Evolutionary conservation across 352 stramenopile species (phyloP).

Genomic region (Phytophthora parvispora): DNA sequence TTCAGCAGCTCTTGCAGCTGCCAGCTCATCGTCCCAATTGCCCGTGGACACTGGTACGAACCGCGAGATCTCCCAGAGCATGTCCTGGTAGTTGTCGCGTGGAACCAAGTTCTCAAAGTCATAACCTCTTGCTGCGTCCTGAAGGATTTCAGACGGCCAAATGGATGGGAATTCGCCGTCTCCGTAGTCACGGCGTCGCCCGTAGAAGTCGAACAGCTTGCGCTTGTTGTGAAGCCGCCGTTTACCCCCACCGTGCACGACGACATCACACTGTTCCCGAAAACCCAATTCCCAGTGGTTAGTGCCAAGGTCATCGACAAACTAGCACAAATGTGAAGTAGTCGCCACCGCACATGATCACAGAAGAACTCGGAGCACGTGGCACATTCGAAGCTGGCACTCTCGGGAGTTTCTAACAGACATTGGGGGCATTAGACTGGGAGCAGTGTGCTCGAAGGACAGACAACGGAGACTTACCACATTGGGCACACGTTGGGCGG

Average conservation of each 20-base stretch:
- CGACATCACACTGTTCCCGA: conserved; percentile 69
- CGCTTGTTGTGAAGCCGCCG: conserved; percentile 78
- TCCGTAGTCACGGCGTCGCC: conserved; percentile 91
- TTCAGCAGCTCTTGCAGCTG: background rate
- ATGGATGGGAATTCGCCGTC: conserved; percentile 91
- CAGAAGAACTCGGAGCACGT: conserved; percentile 95
- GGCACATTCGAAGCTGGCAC: conserved; percentile 86
- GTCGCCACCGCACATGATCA: conserved; percentile 42
- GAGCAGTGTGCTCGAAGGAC: background rate
- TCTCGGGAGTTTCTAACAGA: conserved; percentile 47
- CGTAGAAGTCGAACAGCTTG: conserved; percentile 94
- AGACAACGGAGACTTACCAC: conserved; percentile 50
- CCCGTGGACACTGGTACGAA: conserved; percentile 62
- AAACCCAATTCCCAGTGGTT: background rate
- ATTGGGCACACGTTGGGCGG: conserved; percentile 90
- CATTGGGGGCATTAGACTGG: background rate
- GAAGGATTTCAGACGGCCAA: conserved; percentile 91
- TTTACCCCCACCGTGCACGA: conserved; percentile 90
- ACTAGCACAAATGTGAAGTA: background rate
- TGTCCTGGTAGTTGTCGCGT: conserved; percentile 70
- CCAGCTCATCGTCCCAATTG: conserved; percentile 29
- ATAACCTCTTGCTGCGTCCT: conserved; percentile 77
- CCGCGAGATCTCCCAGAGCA: conserved; percentile 71
- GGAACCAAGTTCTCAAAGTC: conserved; percentile 69
- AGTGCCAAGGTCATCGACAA: background rate